These are phyloP conservation scores for Kipferlia bialata DNA, from an alignment of 78 protist species.

Conservation along the genomic window DNA sequence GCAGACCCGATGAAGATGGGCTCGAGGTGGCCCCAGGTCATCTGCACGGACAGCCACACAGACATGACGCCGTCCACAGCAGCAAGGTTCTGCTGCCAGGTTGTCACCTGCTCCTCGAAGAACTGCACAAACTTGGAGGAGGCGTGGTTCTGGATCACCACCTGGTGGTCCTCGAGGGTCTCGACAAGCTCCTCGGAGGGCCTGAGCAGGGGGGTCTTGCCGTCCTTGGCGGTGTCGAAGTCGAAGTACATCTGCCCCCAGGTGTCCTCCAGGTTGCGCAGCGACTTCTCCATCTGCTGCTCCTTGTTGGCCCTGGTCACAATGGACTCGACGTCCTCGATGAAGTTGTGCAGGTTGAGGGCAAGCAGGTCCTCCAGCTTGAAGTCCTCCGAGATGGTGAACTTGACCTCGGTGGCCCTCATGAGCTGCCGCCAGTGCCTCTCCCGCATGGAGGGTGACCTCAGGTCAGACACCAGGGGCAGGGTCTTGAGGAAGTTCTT, in stretches of 20 bases:
- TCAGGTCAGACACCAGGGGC: conserved; percentile 53
- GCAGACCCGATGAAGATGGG: conserved; percentile 61
- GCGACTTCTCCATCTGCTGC: conserved; percentile 10
- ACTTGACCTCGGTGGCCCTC: conserved; percentile 22
- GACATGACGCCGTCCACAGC: conserved; percentile 44
- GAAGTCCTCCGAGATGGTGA: conserved; percentile 36
- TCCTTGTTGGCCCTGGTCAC: conserved; percentile 32
- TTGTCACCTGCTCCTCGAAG: conserved; percentile 33
- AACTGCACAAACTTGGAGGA: conserved; percentile 18
- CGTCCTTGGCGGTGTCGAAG: not conserved
- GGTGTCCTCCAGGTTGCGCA: not conserved
- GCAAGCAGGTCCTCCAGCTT: conserved; percentile 38
- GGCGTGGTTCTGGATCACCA: conserved; percentile 25
- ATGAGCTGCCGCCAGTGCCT: conserved; percentile 71
- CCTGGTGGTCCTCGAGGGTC: conserved; percentile 35
- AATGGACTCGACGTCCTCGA: conserved; percentile 44
- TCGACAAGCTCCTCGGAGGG: conserved; percentile 36
- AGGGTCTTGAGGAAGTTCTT: conserved; percentile 39
- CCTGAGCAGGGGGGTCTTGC: conserved; percentile 7
- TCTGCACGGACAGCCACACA: conserved; percentile 57
- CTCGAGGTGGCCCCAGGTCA: conserved; percentile 60
- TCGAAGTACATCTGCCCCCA: not conserved
- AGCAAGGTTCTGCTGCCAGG: conserved; percentile 51
- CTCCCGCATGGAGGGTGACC: conserved; percentile 50
- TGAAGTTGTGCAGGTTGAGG: conserved; percentile 46